Percentiles rank a stretch among this genome's conserved stretches.
Conservation (phyloP, 2,329 filamentous ascomycete species). For the Hypoxylon sp. region DNA sequence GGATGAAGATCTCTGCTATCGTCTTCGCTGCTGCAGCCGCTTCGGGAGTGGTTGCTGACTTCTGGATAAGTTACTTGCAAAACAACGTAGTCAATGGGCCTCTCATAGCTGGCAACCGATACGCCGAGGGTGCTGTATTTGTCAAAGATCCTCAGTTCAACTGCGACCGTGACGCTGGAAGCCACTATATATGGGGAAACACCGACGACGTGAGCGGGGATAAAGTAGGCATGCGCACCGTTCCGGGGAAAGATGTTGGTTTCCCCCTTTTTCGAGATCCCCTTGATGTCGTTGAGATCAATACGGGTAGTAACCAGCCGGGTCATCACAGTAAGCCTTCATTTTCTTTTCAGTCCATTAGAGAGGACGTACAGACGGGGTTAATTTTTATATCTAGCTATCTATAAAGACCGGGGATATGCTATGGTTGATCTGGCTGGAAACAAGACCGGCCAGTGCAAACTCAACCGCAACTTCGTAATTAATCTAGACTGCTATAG, state of each 20-base stretch:
- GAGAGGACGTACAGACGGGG: neutral
- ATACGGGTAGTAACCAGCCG: slow-evolving; percentile 27
- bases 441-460: slow-evolving; percentile 36
- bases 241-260: slow-evolving; percentile 31
- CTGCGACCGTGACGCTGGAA: slow-evolving; percentile 6
- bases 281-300: slow-evolving; percentile 41
- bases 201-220: slow-evolving; percentile 35
- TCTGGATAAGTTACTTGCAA: slow-evolving; percentile 21
- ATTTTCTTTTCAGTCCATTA: neutral
- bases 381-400: slow-evolving; percentile 14
- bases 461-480: slow-evolving; percentile 10
- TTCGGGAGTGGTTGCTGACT: slow-evolving; percentile 18
- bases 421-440: slow-evolving; percentile 23
- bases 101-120: neutral
- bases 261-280: slow-evolving; percentile 37
- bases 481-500: neutral
- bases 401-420: slow-evolving; percentile 41
- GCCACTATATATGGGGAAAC: slow-evolving; percentile 28
- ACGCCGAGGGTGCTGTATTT: neutral
- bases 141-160: neutral
- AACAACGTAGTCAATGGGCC: neutral
- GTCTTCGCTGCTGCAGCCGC: slow-evolving; percentile 10
- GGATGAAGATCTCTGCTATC: slow-evolving; percentile 16
- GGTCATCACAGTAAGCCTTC: slow-evolving; percentile 41
- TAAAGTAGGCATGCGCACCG: slow-evolving; percentile 36